A percentile compares a stretch with the other conserved stretches of the same genome.
These are phyloP conservation scores for Truncatella angustata DNA, from an alignment of 2,329 filamentous ascomycete genomes.

Conservation along the genomic window DNA sequence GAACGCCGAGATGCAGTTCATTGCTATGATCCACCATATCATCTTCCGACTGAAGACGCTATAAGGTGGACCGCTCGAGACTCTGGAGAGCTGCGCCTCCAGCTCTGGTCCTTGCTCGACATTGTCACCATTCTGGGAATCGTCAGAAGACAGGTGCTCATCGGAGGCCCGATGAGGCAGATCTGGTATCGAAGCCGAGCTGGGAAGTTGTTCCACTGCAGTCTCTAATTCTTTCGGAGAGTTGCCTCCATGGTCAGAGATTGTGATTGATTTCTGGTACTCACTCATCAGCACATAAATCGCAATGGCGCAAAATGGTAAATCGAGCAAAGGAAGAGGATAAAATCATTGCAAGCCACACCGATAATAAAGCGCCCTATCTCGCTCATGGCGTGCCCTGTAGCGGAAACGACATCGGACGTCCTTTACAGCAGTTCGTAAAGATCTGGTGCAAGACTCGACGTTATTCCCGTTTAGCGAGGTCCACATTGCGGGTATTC, in stretches of 20 bases:
- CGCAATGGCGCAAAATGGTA: not conserved
- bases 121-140: slow-evolving; percentile 13
- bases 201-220: slow-evolving; percentile 13
- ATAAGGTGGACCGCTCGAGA: slow-evolving; percentile 38
- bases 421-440: not conserved
- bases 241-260: not conserved
- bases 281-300: slow-evolving; percentile 15
- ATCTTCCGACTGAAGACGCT: slow-evolving; percentile 37
- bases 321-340: not conserved
- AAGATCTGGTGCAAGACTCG: not conserved
- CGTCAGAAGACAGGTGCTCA: slow-evolving; percentile 9
- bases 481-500: slow-evolving; percentile 4
- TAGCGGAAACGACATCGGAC: slow-evolving; percentile 10
- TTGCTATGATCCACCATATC: slow-evolving; percentile 50
- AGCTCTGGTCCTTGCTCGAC: slow-evolving; percentile 22
- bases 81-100: slow-evolving; percentile 32
- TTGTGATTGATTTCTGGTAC: slow-evolving; percentile 9
- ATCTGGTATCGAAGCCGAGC: not conserved
- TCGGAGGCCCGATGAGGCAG: not conserved
- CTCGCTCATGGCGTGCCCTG: too few relatives aligned
- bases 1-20: slow-evolving; percentile 53
- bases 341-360: slow-evolving; percentile 1
- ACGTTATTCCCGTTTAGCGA: slow-evolving; percentile 8
- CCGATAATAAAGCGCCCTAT: slow-evolving; percentile 4
- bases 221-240: not conserved